These are phyloP conservation scores for Aspergillus indologenus DNA, from an alignment of 495 filamentous ascomycete genomes.

Conservation along the genomic window DNA sequence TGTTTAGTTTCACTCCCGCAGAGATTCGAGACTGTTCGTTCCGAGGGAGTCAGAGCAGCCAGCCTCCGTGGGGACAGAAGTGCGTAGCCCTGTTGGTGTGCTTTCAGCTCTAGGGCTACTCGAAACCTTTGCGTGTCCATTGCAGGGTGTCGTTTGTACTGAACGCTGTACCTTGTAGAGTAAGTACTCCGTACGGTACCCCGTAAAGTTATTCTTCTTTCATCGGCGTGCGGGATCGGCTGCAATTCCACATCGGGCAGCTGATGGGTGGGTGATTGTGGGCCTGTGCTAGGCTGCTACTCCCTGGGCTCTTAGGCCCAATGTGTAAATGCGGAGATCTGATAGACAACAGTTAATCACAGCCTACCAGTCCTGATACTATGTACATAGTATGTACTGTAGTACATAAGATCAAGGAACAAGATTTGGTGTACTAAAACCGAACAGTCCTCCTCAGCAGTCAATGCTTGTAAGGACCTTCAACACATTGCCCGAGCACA, in stretches of 20 bases:
- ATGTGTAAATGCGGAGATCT: background rate
- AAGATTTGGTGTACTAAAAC: no score
- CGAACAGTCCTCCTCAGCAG: no score
- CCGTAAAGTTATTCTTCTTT: background rate
- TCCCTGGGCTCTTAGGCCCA: background rate
- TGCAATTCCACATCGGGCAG: slow-evolving; percentile 15
- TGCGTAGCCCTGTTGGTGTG: background rate
- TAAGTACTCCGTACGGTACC: no score
- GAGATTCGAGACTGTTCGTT: background rate
- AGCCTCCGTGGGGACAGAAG: no score
- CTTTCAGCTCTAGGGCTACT: background rate
- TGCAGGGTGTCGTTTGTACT: background rate
- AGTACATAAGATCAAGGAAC: no score
- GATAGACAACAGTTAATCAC: background rate
- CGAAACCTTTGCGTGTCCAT: background rate
- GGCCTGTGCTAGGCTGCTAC: background rate
- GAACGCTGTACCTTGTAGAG: no score
- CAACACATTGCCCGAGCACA: no score
- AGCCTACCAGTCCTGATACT: no score
- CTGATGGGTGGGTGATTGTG: slow-evolving; percentile 4
- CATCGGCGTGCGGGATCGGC: slow-evolving; percentile 10
- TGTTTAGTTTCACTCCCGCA: background rate
- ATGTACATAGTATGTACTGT: no score
- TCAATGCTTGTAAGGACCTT: no score
- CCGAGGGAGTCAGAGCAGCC: no score